These are phyloP conservation scores for Colletotrichum filicis DNA, from an alignment of 2,329 filamentous ascomycete genomes.

Conservation along the genomic window DNA sequence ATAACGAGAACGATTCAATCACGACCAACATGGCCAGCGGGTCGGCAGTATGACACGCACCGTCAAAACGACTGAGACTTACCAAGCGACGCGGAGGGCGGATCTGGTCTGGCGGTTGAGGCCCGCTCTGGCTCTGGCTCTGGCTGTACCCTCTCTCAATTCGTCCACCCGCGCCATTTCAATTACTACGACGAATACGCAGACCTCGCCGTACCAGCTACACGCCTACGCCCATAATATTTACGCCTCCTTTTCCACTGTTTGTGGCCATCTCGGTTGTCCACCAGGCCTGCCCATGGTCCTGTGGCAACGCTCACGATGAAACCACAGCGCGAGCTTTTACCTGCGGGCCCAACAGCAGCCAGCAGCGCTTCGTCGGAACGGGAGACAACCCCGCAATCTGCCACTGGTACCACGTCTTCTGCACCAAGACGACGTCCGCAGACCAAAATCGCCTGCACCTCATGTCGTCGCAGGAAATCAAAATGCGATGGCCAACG, in stretches of 20 bases:
- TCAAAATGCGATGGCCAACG: constrained; percentile 35
- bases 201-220: constrained; percentile 22
- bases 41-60: constrained; percentile 31
- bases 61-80: constrained; percentile 16
- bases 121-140: constrained; percentile 24
- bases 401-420: constrained; percentile 10
- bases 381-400: constrained; percentile 28
- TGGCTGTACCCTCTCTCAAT: constrained; percentile 26
- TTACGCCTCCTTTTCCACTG: background rate
- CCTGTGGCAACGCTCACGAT: constrained; percentile 21
- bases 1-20: background rate
- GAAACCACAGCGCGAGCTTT: constrained; percentile 35
- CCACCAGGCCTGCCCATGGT: constrained; percentile 18
- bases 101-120: constrained; percentile 29
- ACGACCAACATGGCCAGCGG: constrained; percentile 27
- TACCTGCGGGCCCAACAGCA: constrained; percentile 29
- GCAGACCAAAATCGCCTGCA: constrained; percentile 36
- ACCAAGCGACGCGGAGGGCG: constrained; percentile 29
- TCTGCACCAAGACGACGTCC: constrained; percentile 27
- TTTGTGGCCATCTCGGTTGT: constrained; percentile 5
- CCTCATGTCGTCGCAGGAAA: constrained; percentile 32
- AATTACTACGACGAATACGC: constrained; percentile 4
- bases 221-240: constrained; percentile 12
- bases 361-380: constrained; percentile 26
- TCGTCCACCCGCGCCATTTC: constrained; percentile 30